Percentiles rank a stretch among this genome's conserved stretches.
These are phyloP conservation scores for Mucor mucedo DNA, from an alignment of 371 early-diverging fungal species.

Conservation along the genomic window DNA sequence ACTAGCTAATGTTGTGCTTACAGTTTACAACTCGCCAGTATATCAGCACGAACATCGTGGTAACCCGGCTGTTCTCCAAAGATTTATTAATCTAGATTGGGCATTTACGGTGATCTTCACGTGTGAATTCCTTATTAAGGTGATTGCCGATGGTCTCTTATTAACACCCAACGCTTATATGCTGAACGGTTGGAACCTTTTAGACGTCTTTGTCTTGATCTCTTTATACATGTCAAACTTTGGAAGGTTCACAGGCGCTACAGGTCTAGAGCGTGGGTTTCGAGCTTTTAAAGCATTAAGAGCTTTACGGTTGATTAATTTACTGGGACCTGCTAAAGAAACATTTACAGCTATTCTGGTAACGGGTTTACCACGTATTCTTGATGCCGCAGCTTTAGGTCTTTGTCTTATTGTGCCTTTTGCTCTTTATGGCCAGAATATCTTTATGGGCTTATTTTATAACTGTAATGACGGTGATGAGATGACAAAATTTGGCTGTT, in stretches of 20 bases:
- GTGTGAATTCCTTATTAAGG: conserved; percentile 64
- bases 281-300: conserved; percentile 70
- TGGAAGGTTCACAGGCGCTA: conserved; percentile 49
- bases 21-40: conserved; percentile 62
- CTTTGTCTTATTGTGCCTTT: conserved; percentile 68
- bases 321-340: conserved; percentile 59
- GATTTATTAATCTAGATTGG: conserved; percentile 46
- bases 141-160: conserved; percentile 71
- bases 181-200: conserved; percentile 64
- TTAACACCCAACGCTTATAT: conserved; percentile 73
- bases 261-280: conserved; percentile 60
- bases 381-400: conserved; percentile 64
- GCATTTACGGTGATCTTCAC: conserved; percentile 64
- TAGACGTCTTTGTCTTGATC: conserved; percentile 70
- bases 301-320: conserved; percentile 68
- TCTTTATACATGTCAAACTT: conserved; percentile 63
- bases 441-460: conserved; percentile 65
- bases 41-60: conserved; percentile 55
- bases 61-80: conserved; percentile 21
- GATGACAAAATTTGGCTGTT: conserved; percentile 40
- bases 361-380: conserved; percentile 61
- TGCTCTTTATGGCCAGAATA: conserved; percentile 69
- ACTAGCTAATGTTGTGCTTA: conserved; percentile 55
- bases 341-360: conserved; percentile 66
- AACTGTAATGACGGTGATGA: conserved; percentile 59